Base-by-base conservation (phyloP, 176 grass and related monocot genomes). In the Carex littledalei region DNA sequence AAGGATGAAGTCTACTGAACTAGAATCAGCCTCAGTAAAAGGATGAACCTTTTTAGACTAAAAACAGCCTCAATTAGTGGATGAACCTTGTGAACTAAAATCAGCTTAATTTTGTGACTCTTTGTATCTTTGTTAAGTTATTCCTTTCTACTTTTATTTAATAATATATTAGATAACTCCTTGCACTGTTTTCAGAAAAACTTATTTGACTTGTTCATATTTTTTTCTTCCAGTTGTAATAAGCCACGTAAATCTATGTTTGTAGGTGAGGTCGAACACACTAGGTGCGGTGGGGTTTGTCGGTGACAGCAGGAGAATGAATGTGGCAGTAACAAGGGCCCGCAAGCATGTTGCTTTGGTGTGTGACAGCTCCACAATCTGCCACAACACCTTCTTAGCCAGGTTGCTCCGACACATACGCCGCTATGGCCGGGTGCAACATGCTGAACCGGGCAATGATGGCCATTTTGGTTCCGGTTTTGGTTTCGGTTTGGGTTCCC, bases 281-380 rank as follows among this genome's bases (percentile, higher is more conserved):
- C 72, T 98, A 16, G 93, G 93, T 90, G 91, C 93, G 10, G 95
- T 98, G 20, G 95, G 93, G 47, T 95, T 98, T 85, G 70, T 98
- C 15, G 93, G 95, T 0, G 91, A 93, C 68, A 95, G 93, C 88
- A 89, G 93, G 76, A 88, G 91, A 34, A 95, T 98, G 86, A 94
- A 95, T 65, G 93, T 98, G 32, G 85, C 95, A 57, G 89, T 95
- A 67, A 95, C 93, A 11, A 95, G 95, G 86, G 93, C 93, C 29
- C 74, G 93, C n/a, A 92, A 89, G 85, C 95, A 95, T 47, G 81
- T 98, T 45, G 90, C 93, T 1, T 63, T 95, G 32, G 91, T 98
- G 37, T 98, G 95, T n/a, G 95, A 98, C 76, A 98, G 89, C 55
- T 95, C 91, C 29, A 95, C 95, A 31, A 89, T 98, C 65, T 98